These are phyloP conservation scores for Corallochytrium limacisporum DNA, from an alignment of 78 protist species.

Conservation along the genomic window DNA sequence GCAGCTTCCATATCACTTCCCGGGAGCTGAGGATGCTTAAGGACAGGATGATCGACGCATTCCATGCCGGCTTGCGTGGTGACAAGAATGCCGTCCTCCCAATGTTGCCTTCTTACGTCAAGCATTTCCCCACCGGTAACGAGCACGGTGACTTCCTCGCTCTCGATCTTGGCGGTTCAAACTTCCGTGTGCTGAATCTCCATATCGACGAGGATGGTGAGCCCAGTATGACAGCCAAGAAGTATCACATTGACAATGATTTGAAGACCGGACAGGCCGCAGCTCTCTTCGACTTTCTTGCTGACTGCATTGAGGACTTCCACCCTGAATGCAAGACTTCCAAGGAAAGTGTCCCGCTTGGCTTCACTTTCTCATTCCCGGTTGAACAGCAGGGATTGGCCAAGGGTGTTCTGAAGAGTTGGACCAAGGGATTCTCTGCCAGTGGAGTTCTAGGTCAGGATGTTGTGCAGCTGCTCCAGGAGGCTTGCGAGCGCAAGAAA, in stretches of 20 bases:
- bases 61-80: no score
- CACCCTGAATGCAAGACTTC: background rate
- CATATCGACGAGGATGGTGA: background rate
- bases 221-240: background rate
- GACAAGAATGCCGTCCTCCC: background rate
- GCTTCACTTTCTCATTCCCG: slow-evolving; percentile 44
- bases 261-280: slow-evolving; percentile 3
- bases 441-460: slow-evolving; percentile 10
- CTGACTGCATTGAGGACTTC: background rate
- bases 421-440: slow-evolving; percentile 32
- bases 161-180: slow-evolving; percentile 49
- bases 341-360: background rate
- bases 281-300: slow-evolving; percentile 26
- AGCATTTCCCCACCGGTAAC: background rate
- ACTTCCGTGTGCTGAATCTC: slow-evolving; percentile 32
- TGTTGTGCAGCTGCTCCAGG: slow-evolving; percentile 15
- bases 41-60: no score
- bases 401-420: slow-evolving; percentile 11
- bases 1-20: no score
- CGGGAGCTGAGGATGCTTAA: no score
- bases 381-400: slow-evolving; percentile 3
- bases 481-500: background rate
- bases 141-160: slow-evolving; percentile 12
- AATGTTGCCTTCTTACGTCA: slow-evolving; percentile 11
- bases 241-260: background rate